Evolutionary conservation across 257 asterid genomes (phyloP), one percentile per base, ranked within the genome.

Genomic region (Mentha longifolia): DNA sequence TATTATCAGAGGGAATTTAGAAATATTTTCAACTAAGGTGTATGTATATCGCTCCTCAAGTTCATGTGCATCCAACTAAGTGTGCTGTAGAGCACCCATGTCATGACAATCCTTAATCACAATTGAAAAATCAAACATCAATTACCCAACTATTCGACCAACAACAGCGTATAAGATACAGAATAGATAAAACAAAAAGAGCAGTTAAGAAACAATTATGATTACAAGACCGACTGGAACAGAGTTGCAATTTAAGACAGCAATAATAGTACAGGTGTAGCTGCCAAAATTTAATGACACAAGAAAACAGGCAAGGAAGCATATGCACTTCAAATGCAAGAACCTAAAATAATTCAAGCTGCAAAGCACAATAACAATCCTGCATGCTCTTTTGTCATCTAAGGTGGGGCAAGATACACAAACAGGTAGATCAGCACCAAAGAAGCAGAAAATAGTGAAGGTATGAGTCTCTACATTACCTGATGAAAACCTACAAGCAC

Each of bases 401-500:
- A 8, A 55, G 39, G 47, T 41, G 42, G 47, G 30, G 12, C 60
- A 69, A 70, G 31, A 71, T 35, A 31, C n/a, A 35, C 46, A 19
- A 13, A 25, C 25, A 54, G 58, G 22, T 9, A 60, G 3, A 67
- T 16, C 15, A 63, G 22, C 45, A 60, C 74, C 35, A 35, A 16
- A 47, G 19, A 17, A 30, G 45, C 43, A 22, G 19, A 42, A 50
- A 58, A 65, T 47, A 15, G 22, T 65, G 63, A 61, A 72, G n/a
- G 68, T 15, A 52, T 6, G 25, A 46, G 43, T 59, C 72, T 65
- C 12, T 28, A 70, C 30, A 74, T 80, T 87, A 95, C 99, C 99
- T 74, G 94, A 87, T 3, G 96, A 92, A 70, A 91, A 88, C 80
- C 95, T 87, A 84, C 91, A 88, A 50, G 90, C 95, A 81, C 81